A percentile compares a stretch with the other conserved stretches of the same genome.
These are phyloP conservation scores for Vaccinium vitisidaea DNA, from an alignment of 148 eudicot genomes.

Conservation along the genomic window DNA sequence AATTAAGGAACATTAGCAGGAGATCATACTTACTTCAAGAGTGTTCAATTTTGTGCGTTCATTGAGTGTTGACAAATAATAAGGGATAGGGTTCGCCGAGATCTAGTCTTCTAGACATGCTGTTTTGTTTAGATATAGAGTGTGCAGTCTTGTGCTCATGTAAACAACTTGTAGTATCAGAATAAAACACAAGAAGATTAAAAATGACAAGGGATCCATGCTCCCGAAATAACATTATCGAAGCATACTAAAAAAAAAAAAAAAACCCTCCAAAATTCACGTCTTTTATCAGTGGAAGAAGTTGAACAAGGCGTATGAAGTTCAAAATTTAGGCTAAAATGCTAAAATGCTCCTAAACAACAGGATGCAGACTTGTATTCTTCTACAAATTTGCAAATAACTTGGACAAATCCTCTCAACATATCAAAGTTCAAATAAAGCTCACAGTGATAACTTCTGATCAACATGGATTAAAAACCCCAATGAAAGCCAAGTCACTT, in stretches of 20 bases:
- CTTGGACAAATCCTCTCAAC: background rate
- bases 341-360: background rate
- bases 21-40: background rate
- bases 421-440: background rate
- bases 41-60: background rate
- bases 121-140: background rate
- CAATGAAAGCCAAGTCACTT: background rate
- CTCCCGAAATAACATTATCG: background rate
- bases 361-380: background rate
- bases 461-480: background rate
- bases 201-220: constrained; percentile 1
- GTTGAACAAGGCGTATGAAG: background rate
- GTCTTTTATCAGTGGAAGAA: background rate
- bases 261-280: background rate
- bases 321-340: constrained; percentile 2
- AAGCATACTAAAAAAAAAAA: background rate
- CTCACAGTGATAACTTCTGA: background rate
- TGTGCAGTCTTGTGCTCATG: background rate
- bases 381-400: background rate
- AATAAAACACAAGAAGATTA: background rate
- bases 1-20: background rate
- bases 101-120: background rate
- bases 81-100: background rate
- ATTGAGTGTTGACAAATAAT: background rate
- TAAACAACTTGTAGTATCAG: background rate